Evolutionary conservation across 2,329 filamentous ascomycete genomes (phyloP).

Genomic region (Aspergillus arachidicola): DNA sequence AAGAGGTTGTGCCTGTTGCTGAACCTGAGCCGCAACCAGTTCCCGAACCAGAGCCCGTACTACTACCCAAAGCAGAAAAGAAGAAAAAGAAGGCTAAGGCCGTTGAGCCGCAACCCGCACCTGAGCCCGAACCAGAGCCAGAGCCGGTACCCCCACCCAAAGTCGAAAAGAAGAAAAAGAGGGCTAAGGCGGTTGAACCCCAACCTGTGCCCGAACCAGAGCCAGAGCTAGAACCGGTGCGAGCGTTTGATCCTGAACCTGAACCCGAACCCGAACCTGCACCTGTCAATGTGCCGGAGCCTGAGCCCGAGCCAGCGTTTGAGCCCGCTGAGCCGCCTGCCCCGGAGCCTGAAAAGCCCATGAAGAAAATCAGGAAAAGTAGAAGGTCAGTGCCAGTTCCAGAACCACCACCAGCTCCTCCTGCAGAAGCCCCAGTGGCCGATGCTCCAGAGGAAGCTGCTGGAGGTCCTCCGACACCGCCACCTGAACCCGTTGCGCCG

Average conservation of each 20-base stretch:
- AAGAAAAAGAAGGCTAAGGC: conserved; percentile 19
- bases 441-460: conserved; percentile 25
- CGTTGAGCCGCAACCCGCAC: conserved; percentile 22
- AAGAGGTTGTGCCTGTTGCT: conserved; percentile 34
- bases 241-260: conserved; percentile 31
- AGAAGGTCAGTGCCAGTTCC: conserved; percentile 35
- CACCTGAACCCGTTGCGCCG: conserved; percentile 55
- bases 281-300: conserved; percentile 27
- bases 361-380: conserved; percentile 40
- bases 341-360: conserved; percentile 30
- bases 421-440: conserved; percentile 47
- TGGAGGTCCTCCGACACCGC: conserved; percentile 50
- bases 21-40: conserved; percentile 23
- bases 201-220: conserved; percentile 37
- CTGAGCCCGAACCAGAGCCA: conserved; percentile 25
- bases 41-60: conserved; percentile 12
- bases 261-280: conserved; percentile 35
- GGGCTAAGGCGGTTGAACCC: conserved; percentile 27
- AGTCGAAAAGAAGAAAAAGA: conserved; percentile 34
- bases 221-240: conserved; percentile 30
- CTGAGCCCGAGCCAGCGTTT: conserved; percentile 29
- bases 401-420: conserved; percentile 45
- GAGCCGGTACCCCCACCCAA: conserved; percentile 27
- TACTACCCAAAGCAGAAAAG: conserved; percentile 21
- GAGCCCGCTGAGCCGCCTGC: conserved; percentile 29